phyloP scores from a whole-genome alignment of 129 eudicot species.

The Saussurea involucrata region DNA sequence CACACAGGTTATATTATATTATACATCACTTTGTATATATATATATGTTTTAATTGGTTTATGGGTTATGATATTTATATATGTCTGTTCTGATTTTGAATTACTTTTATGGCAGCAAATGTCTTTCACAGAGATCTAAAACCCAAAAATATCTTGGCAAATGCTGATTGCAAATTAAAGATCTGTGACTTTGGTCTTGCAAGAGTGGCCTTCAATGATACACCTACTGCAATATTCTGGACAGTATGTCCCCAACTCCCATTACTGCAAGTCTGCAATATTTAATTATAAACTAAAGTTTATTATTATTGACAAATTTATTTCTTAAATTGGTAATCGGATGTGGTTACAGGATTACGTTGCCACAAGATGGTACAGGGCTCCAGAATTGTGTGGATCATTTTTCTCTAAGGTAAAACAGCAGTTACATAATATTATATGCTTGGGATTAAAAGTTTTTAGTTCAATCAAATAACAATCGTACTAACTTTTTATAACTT shows the following conservation, averaged over 20 bases:
- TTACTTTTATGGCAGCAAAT: constrained; percentile 54
- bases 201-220: constrained; percentile 95
- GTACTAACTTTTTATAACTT: too few species aligned
- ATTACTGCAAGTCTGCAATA: too few species aligned
- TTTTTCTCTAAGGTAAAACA: constrained; percentile 85
- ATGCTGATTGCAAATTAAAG: constrained; percentile 92
- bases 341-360: constrained; percentile 69
- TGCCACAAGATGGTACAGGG: constrained; percentile 98
- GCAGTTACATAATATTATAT: background rate
- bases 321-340: background rate
- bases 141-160: constrained; percentile 90
- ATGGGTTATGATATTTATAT: background rate
- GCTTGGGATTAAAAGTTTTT: background rate
- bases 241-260: constrained; percentile 49
- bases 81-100: constrained; percentile 17
- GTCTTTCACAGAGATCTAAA: constrained; percentile 90
- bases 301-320: background rate
- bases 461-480: background rate
- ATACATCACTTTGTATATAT: background rate
- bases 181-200: constrained; percentile 97
- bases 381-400: constrained; percentile 97
- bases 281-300: background rate
- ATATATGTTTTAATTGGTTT: background rate
- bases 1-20: constrained; percentile 98
- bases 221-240: constrained; percentile 98